A percentile compares a stretch with the other conserved stretches of the same genome.
Conservation (phyloP, 495 filamentous ascomycete species). For the Entonaema liquescens region DNA sequence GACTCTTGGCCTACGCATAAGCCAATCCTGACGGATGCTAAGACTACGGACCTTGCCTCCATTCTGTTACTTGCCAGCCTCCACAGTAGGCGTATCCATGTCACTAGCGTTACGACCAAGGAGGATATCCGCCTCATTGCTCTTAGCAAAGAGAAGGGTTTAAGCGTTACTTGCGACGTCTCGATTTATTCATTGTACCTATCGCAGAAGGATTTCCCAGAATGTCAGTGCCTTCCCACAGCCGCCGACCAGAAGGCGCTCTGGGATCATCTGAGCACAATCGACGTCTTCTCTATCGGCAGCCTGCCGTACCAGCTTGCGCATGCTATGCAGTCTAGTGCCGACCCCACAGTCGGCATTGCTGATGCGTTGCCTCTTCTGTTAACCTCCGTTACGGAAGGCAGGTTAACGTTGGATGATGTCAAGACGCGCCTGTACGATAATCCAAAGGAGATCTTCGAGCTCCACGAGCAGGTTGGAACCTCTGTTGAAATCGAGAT, state of each 20-base stretch:
- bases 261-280: slow-evolving; percentile 79
- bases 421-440: slow-evolving; percentile 75
- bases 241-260: slow-evolving; percentile 76
- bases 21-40: slow-evolving; percentile 86
- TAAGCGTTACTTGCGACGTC: slow-evolving; percentile 87
- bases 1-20: slow-evolving; percentile 82
- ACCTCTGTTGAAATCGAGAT: slow-evolving; percentile 80
- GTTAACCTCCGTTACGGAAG: slow-evolving; percentile 79
- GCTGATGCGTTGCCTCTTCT: slow-evolving; percentile 80
- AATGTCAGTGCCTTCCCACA: slow-evolving; percentile 73
- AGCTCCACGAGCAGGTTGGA: slow-evolving; percentile 82
- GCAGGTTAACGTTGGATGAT: slow-evolving; percentile 77
- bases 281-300: slow-evolving; percentile 86
- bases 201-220: slow-evolving; percentile 75
- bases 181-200: slow-evolving; percentile 84
- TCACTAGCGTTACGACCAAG: slow-evolving; percentile 82
- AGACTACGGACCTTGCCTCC: slow-evolving; percentile 82
- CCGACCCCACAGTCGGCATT: slow-evolving; percentile 70
- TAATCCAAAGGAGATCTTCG: slow-evolving; percentile 86
- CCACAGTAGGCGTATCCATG: slow-evolving; percentile 83
- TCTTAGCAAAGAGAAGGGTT: slow-evolving; percentile 81
- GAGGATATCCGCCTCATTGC: slow-evolving; percentile 85
- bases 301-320: slow-evolving; percentile 84
- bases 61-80: slow-evolving; percentile 82
- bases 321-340: slow-evolving; percentile 58